A percentile compares a stretch with the other conserved stretches of the same genome.
These are phyloP conservation scores for Wickerhamiella brachini DNA, from an alignment of 805 yeast genomes.

Conservation along the genomic window DNA sequence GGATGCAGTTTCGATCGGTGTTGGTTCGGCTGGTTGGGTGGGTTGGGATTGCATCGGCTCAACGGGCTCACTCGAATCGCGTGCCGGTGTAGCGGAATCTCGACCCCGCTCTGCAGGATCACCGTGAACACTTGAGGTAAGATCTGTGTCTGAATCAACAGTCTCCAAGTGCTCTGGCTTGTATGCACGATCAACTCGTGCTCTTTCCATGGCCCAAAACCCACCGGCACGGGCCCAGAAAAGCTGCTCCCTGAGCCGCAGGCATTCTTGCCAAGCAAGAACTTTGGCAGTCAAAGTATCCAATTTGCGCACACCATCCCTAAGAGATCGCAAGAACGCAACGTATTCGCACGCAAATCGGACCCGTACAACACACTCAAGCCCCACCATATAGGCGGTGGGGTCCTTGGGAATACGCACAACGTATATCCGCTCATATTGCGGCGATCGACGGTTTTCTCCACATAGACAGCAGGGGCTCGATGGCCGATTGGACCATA, in stretches of 20 bases:
- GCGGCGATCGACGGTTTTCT: constrained; percentile 52
- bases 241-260: constrained; percentile 53
- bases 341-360: constrained; percentile 75
- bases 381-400: constrained; percentile 43
- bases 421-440: constrained; percentile 65
- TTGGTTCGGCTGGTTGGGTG: no score
- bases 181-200: neutral
- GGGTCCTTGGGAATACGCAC: constrained; percentile 30
- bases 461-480: constrained; percentile 78
- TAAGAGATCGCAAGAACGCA: constrained; percentile 56
- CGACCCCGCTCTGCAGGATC: neutral
- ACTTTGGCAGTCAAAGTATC: constrained; percentile 28
- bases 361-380: constrained; percentile 63
- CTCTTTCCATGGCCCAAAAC: constrained; percentile 9
- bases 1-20: no score
- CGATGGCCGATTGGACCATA: constrained; percentile 35
- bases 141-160: neutral
- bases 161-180: neutral
- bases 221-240: constrained; percentile 75
- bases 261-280: constrained; percentile 51
- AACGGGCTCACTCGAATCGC: neutral
- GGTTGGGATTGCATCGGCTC: neutral
- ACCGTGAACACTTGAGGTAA: neutral
- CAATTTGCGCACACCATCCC: constrained; percentile 46
- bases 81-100: no score